phyloP scores from a whole-genome alignment of 2,329 filamentous ascomycete genomes.

The Microsporum audouinii region DNA sequence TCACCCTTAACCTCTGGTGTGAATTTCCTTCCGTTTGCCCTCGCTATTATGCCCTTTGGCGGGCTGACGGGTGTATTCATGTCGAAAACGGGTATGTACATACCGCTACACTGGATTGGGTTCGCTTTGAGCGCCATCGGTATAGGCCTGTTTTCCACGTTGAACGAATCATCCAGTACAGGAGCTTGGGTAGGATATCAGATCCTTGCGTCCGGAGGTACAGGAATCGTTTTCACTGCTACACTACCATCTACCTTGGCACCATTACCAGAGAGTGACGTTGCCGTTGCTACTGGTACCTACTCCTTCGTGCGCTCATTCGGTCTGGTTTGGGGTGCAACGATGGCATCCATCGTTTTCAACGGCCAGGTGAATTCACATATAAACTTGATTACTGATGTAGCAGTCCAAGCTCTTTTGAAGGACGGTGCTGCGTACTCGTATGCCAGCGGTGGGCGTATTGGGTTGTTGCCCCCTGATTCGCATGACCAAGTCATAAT shows the following conservation, averaged over 20 bases:
- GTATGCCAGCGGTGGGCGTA: background rate
- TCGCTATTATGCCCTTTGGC: constrained; percentile 16
- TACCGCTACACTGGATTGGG: constrained; percentile 26
- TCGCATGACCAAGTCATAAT: background rate
- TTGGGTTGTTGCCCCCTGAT: background rate
- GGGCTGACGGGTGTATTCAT: constrained; percentile 21
- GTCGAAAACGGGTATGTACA: constrained; percentile 22
- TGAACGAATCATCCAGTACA: constrained; percentile 28
- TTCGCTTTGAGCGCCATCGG: constrained; percentile 33
- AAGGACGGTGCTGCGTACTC: constrained; percentile 6
- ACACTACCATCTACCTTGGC: constrained; percentile 38
- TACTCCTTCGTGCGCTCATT: constrained; percentile 25
- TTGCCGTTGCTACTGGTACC: constrained; percentile 19
- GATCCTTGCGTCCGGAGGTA: constrained; percentile 31
- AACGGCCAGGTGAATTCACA: constrained; percentile 19
- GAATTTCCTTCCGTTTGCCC: constrained; percentile 8
- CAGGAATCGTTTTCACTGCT: constrained; percentile 34
- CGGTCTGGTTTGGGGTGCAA: constrained; percentile 24
- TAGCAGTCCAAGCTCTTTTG: background rate
- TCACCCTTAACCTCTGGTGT: constrained; percentile 5
- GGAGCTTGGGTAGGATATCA: constrained; percentile 36
- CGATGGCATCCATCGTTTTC: constrained; percentile 24
- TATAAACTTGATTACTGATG: constrained; percentile 1
- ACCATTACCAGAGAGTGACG: constrained; percentile 19
- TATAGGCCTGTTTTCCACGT: constrained; percentile 33